Conservation (phyloP, 1,139 yeast species). For the Candida mesenterica region DNA sequence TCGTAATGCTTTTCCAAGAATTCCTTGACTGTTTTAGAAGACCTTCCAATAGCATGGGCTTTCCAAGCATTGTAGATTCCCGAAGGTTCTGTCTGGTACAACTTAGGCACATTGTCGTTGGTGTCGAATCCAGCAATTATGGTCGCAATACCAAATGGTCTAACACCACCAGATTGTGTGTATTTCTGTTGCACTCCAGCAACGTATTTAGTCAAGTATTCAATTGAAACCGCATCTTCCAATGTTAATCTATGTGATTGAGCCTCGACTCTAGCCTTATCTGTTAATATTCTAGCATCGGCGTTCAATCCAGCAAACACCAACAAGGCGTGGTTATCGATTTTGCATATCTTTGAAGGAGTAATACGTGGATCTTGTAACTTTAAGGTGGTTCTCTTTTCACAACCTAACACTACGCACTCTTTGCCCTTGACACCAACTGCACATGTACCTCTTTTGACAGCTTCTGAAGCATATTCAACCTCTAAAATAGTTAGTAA, state of each 20-base stretch:
- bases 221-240: slow-evolving; percentile 92
- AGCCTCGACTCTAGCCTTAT: slow-evolving; percentile 94
- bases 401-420: slow-evolving; percentile 92
- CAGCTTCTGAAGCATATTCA: slow-evolving; percentile 97
- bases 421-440: slow-evolving; percentile 93
- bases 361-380: slow-evolving; percentile 95
- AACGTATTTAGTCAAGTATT: slow-evolving; percentile 87
- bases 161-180: slow-evolving; percentile 97
- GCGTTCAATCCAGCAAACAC: slow-evolving; percentile 99
- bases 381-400: slow-evolving; percentile 90
- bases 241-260: slow-evolving; percentile 92
- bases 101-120: slow-evolving; percentile 73
- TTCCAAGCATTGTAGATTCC: slow-evolving; percentile 99
- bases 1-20: slow-evolving; percentile 88
- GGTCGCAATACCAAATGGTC: slow-evolving; percentile 95
- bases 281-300: slow-evolving; percentile 92
- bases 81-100: slow-evolving; percentile 95
- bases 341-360: slow-evolving; percentile 88
- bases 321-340: slow-evolving; percentile 86
- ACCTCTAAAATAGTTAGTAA: slow-evolving; percentile 67
- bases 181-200: slow-evolving; percentile 97
- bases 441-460: slow-evolving; percentile 96
- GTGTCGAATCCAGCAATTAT: slow-evolving; percentile 94
- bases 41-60: slow-evolving; percentile 96
- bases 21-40: slow-evolving; percentile 93